Evolutionary conservation across 2,329 filamentous ascomycete species (phyloP).

Genomic region (Ophiostoma angusticollis): DNA sequence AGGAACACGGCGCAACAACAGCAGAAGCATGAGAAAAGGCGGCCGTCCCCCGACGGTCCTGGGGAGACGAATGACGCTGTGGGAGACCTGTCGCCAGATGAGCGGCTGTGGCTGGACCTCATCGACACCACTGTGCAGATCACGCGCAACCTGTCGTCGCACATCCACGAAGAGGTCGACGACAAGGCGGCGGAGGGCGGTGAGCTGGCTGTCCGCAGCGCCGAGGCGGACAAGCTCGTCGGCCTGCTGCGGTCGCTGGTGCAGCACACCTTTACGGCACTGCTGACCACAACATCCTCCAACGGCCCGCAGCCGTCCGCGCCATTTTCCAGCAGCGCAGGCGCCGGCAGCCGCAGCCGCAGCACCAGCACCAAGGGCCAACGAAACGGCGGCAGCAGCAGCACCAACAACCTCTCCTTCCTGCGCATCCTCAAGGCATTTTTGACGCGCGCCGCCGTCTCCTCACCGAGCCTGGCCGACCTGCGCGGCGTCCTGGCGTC

Average conservation of each 20-base stretch:
- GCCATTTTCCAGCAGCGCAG: neutral
- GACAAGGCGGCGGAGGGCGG: conserved; percentile 6
- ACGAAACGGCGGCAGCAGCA: conserved; percentile 22
- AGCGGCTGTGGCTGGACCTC: conserved; percentile 46
- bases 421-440: conserved; percentile 82
- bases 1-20: neutral
- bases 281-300: conserved; percentile 43
- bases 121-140: conserved; percentile 50
- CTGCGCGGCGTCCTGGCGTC: conserved; percentile 73
- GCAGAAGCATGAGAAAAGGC: neutral
- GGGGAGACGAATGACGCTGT: conserved; percentile 37
- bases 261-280: conserved; percentile 79
- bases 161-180: conserved; percentile 27
- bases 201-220: neutral
- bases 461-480: conserved; percentile 77
- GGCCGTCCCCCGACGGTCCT: conserved; percentile 30
- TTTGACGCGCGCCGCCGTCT: conserved; percentile 64
- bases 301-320: neutral
- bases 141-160: conserved; percentile 49
- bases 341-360: neutral
- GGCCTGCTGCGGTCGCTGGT: conserved; percentile 63
- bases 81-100: conserved; percentile 38
- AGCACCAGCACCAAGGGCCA: conserved; percentile 6
- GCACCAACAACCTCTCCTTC: conserved; percentile 60
- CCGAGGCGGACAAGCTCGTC: conserved; percentile 48